phyloP scores from a whole-genome alignment of 352 stramenopile species.

The Globisporangium paddicum region DNA sequence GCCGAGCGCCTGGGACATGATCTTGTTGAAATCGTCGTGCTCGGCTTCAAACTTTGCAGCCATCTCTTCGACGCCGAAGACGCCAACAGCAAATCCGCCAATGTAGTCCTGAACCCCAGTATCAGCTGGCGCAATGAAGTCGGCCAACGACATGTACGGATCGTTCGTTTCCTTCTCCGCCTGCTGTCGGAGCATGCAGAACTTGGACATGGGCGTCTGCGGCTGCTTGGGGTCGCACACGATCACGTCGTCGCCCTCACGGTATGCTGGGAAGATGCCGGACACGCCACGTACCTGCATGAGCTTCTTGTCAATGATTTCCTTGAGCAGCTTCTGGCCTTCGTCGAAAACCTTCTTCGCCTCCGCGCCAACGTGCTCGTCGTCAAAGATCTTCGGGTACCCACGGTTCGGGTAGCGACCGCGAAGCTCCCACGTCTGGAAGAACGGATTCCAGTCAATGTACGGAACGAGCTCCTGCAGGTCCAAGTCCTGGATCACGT shows the following conservation, averaged over 20 bases:
- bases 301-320: slow-evolving; percentile 92
- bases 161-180: slow-evolving; percentile 95
- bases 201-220: slow-evolving; percentile 77
- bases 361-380: slow-evolving; percentile 92
- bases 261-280: slow-evolving; percentile 94
- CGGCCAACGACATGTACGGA: slow-evolving; percentile 92
- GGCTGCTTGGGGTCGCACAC: slow-evolving; percentile 89
- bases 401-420: slow-evolving; percentile 97
- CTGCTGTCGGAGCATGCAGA: slow-evolving; percentile 97
- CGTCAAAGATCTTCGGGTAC: slow-evolving; percentile 98
- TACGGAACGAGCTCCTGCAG: slow-evolving; percentile 92
- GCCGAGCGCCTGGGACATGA: slow-evolving; percentile 92
- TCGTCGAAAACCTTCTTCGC: slow-evolving; percentile 97
- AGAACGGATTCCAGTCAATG: slow-evolving; percentile 99
- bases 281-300: slow-evolving; percentile 91
- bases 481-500: slow-evolving; percentile 82
- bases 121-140: slow-evolving; percentile 89
- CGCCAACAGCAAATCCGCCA: slow-evolving; percentile 94
- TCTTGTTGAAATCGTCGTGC: slow-evolving; percentile 98
- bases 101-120: slow-evolving; percentile 29
- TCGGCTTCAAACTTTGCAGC: slow-evolving; percentile 91
- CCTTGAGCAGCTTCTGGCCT: slow-evolving; percentile 90
- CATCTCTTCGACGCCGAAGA: slow-evolving; percentile 94
- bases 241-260: slow-evolving; percentile 92
- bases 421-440: slow-evolving; percentile 97